Evolutionary conservation across 2,329 filamentous ascomycete species (phyloP).

Genomic region (Alternaria panax): DNA sequence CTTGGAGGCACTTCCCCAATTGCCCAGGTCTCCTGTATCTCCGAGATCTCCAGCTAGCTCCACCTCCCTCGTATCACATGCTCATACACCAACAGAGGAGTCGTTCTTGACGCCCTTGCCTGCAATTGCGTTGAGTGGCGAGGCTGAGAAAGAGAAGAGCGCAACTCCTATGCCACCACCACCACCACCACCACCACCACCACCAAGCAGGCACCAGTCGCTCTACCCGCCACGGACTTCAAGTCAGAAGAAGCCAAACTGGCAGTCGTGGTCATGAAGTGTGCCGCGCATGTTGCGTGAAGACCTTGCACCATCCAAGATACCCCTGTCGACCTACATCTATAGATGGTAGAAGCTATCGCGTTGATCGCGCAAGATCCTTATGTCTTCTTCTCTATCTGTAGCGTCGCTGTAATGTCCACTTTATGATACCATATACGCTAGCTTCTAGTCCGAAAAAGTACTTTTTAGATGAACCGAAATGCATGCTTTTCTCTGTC

Average conservation of each 20-base stretch:
- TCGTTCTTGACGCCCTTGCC: background rate
- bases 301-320: background rate
- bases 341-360: background rate
- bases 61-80: background rate
- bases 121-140: background rate
- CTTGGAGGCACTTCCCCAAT: slow-evolving; percentile 26
- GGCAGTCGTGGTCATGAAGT: slow-evolving; percentile 22
- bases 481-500: background rate
- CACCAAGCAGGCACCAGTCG: background rate
- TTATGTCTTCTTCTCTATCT: background rate
- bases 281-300: background rate
- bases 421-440: slow-evolving; percentile 1
- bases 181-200: too few species aligned
- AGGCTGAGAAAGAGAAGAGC: background rate
- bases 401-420: background rate
- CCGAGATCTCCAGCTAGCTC: background rate
- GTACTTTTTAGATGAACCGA: background rate
- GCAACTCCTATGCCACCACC: background rate
- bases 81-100: background rate
- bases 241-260: slow-evolving; percentile 10
- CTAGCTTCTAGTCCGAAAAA: background rate
- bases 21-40: slow-evolving; percentile 15
- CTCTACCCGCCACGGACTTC: slow-evolving; percentile 3
- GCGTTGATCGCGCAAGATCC: slow-evolving; percentile 1
- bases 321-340: background rate